Base-by-base conservation (phyloP, 2,329 filamentous ascomycete species). In the Chrysoporthe austroafricana region DNA sequence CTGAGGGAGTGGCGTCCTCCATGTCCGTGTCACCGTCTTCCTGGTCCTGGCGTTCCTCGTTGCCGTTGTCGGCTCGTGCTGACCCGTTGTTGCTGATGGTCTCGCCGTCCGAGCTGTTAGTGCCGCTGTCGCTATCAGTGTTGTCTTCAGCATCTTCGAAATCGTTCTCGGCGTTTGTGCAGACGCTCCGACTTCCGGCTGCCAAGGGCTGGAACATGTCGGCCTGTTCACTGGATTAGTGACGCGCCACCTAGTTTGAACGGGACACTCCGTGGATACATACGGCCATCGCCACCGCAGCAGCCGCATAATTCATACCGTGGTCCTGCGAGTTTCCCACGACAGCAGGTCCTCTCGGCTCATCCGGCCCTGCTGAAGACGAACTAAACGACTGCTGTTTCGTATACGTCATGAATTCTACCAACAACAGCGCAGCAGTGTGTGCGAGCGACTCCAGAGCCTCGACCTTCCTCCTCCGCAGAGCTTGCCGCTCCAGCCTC, bases 381-480 rank as follows among this genome's bases (percentile, higher is more conserved):
- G 14, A 21, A 11, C 21, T 39, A 48, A 42, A 54, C 26, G 42
- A 13, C n/a, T 56, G 42, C 42, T 43, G 3, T 13, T 57, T 64
- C 0, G 62, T 39, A 18, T 56, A 64, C 39, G 62, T 48, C 62
- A 64, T 58, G 26, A 69, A 69, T 21, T 69, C 67, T 9, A 64
- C 67, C 32, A 69, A 56, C 34, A 69, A 64, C 21, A 69, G 42
- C 8, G 67, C 67, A 11, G 67, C 64, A 7, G 67, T 69, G 32
- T 69, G 67, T 7, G 67, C 54, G 5, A 67, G 26, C 9, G 64
- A 69, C 56, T 69, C 67, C n/a, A 69, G 64, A 8, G 67, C 67
- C 39, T 69, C 67, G 39, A 69, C 67, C 39, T 69, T 67, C 7
- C 67, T 65, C 43, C 64, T 63, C 43, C 67, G 67, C 5, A 69